These are phyloP conservation scores for Cymodocea nodosa DNA, from an alignment of 116 monocot species.

Conservation along the genomic window DNA sequence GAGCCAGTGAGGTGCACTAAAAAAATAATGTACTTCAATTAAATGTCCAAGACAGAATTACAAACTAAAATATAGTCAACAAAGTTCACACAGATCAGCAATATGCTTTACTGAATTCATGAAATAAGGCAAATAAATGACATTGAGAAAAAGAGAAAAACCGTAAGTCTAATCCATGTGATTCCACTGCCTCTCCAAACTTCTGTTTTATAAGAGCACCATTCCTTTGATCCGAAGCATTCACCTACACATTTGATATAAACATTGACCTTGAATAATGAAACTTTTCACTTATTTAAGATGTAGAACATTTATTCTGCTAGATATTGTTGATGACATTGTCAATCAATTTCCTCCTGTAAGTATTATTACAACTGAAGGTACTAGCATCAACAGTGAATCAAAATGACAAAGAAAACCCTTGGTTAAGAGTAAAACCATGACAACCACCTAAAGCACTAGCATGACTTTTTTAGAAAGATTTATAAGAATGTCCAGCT, in stretches of 20 bases:
- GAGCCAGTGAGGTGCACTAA: too few species aligned
- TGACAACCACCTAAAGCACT: too few species aligned
- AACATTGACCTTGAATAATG: neutral
- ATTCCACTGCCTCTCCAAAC: constrained; percentile 72
- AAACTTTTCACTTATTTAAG: too few species aligned
- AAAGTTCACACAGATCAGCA: too few species aligned
- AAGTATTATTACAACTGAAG: neutral
- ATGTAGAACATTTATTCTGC: neutral
- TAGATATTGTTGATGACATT: neutral
- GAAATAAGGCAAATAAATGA: neutral
- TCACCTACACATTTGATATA: constrained; percentile 35
- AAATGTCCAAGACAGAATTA: too few species aligned
- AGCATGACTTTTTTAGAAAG: too few species aligned
- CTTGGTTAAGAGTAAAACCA: neutral
- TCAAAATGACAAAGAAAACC: neutral
- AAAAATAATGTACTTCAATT: too few species aligned
- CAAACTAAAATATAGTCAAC: too few species aligned
- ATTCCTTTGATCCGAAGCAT: constrained; percentile 75
- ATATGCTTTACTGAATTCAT: neutral
- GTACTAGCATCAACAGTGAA: neutral
- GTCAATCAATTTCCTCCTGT: neutral
- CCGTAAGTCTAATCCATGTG: constrained; percentile 42
- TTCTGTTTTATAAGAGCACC: constrained; percentile 70
- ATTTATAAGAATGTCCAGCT: too few species aligned
- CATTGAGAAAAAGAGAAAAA: constrained; percentile 8